Evolutionary conservation across 768 basidiomycete species (phyloP).

Genomic region (Mycena albidolilacea): DNA sequence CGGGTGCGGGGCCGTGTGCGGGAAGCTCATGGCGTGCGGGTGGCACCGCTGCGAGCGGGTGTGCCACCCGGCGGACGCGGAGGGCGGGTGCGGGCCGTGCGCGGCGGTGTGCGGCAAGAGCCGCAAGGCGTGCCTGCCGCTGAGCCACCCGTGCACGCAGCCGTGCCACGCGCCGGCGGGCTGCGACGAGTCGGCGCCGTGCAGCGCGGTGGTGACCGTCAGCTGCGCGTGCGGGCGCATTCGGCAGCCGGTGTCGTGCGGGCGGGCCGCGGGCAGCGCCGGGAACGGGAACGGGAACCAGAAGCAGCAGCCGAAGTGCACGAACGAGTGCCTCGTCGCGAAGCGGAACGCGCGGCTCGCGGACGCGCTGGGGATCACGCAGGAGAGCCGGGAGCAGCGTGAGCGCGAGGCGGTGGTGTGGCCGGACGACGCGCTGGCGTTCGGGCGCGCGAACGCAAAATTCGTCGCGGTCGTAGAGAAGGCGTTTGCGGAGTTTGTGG

Average conservation of each 20-base stretch:
- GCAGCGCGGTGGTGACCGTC: constrained; percentile 75
- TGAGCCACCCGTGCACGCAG: constrained; percentile 80
- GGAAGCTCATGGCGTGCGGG: constrained; percentile 85
- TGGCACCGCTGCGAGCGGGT: constrained; percentile 88
- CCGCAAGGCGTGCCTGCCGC: constrained; percentile 84
- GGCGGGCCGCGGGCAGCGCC: constrained; percentile 64
- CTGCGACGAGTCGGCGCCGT: constrained; percentile 87
- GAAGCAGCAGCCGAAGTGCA: constrained; percentile 74
- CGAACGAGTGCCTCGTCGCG: constrained; percentile 85
- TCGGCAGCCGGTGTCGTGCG: constrained; percentile 81
- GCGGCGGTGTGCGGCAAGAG: constrained; percentile 87
- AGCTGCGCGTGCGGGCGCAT: constrained; percentile 90
- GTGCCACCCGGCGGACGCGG: constrained; percentile 73
- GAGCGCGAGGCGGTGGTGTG: constrained; percentile 61
- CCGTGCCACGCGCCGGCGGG: constrained; percentile 91
- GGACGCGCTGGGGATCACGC: constrained; percentile 90
- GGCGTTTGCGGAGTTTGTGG: constrained; percentile 85
- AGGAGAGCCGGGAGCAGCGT: constrained; percentile 57
- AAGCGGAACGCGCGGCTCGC: constrained; percentile 92
- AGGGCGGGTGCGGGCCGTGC: constrained; percentile 79
- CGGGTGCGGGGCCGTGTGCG: constrained; percentile 87
- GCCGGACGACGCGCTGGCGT: constrained; percentile 71
- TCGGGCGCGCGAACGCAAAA: constrained; percentile 72
- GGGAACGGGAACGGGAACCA: constrained; percentile 33
- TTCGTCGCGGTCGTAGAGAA: constrained; percentile 85